Evolutionary conservation across 345 rosid genomes (phyloP), one percentile per base, ranked within the genome.

Genomic region (Crucihimalaya himalaica): DNA sequence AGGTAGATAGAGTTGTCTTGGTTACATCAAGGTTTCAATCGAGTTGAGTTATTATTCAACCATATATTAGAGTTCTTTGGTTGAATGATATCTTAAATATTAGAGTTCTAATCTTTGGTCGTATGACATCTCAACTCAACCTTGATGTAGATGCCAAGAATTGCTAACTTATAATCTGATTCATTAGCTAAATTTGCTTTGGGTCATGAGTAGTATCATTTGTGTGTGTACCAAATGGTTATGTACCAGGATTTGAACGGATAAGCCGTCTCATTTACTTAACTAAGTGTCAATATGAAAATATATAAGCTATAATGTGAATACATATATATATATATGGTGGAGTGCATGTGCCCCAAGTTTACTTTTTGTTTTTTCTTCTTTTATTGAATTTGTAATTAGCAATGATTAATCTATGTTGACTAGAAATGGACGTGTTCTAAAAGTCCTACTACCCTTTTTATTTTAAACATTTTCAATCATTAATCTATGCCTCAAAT

Each of bases 361-460:
- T 45, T 46, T 27, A 65, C 25, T 56, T 73, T 73, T 73, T 73
- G 66, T 55, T 12, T 54, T 54, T 45, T 56, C 25, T 73, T 43
- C 2, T 56, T 65, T 55, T 65, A 45, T 45, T 73, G 21, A 73
- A 54, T 45, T n/a, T 60, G 34, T 62, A 15, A 42, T 25, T 55
- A 34, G 4, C 15, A 56, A 65, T 55, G 54, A 40, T 42, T 6
- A 34, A 34, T 9, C 28, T 8, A 2, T 55, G 77, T 64, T 56
- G 65, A 73, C 71, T 64, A 12, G 15, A 29, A 47, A 23, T 56
- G 72, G 42, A 66, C 72, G 66, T 56, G 59, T 73, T 65, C 18
- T 21, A 43, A 46, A 46, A 34, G 58, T 73, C 78, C 27, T 46
- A 55, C 31, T 35, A 25, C 18, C 16, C 14, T 27, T 37, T 74